phyloP scores from a whole-genome alignment of 495 filamentous ascomycete genomes.

The Xylaria telfairii region DNA sequence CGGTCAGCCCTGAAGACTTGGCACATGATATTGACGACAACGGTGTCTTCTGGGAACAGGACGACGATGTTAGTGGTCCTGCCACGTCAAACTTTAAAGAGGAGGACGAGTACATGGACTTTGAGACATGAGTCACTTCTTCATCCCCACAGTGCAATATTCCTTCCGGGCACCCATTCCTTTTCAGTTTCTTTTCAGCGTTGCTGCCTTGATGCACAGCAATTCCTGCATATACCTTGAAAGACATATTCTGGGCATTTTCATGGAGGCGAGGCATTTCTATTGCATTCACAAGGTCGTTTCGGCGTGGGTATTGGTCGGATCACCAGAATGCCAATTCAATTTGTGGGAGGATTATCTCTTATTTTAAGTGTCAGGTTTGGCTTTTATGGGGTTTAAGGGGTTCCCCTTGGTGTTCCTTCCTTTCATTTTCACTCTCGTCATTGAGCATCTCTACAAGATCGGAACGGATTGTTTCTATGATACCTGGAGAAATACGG shows the following conservation, averaged over 20 bases:
- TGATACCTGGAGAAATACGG: slow-evolving; percentile 43
- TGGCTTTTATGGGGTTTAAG: slow-evolving; percentile 5
- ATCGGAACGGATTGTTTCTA: slow-evolving; percentile 32
- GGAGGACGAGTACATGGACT: slow-evolving; percentile 91
- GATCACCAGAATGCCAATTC: slow-evolving; percentile 20
- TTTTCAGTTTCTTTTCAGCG: slow-evolving; percentile 36
- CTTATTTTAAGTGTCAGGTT: slow-evolving; percentile 1
- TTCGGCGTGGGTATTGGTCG: slow-evolving; percentile 22
- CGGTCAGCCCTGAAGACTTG: slow-evolving; percentile 72
- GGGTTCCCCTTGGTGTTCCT: slow-evolving; percentile 21
- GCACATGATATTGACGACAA: slow-evolving; percentile 57
- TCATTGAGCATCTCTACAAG: slow-evolving; percentile 33
- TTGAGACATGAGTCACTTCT: slow-evolving; percentile 31
- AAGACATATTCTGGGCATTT: slow-evolving; percentile 35
- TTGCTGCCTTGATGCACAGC: slow-evolving; percentile 29
- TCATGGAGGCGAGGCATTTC: slow-evolving; percentile 27
- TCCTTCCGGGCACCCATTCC: slow-evolving; percentile 29
- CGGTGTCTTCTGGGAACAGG: slow-evolving; percentile 75
- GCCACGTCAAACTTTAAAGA: slow-evolving; percentile 78
- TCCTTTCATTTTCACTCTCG: slow-evolving; percentile 22
- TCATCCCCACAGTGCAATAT: background rate
- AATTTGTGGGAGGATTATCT: slow-evolving; percentile 3
- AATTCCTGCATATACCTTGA: slow-evolving; percentile 27
- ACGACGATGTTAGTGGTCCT: slow-evolving; percentile 64
- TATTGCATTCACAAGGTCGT: slow-evolving; percentile 32